phyloP scores from a whole-genome alignment of 441 rosid species.

The Flueggea neowawraea region DNA sequence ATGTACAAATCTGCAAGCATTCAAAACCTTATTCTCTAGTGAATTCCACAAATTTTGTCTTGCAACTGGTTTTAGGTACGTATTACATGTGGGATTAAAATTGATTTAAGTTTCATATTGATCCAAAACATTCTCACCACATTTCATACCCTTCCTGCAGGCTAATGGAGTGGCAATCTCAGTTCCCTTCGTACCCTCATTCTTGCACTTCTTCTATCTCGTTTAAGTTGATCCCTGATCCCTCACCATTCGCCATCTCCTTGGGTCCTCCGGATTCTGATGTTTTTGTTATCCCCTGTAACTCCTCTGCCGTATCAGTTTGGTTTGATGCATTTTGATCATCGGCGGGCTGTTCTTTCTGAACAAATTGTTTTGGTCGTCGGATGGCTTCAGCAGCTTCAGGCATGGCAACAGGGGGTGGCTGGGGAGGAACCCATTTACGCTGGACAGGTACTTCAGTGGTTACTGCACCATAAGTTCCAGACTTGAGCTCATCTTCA shows the following conservation, averaged over 20 bases:
- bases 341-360: slow-evolving; percentile 46
- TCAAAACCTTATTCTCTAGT: slow-evolving; percentile 6
- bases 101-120: background rate
- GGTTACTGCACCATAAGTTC: slow-evolving; percentile 32
- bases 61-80: background rate
- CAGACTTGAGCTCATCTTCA: slow-evolving; percentile 37
- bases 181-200: slow-evolving; percentile 14
- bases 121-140: background rate
- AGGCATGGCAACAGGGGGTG: slow-evolving; percentile 86
- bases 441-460: slow-evolving; percentile 48
- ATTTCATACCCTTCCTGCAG: background rate
- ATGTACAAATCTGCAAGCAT: background rate
- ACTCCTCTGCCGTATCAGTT: slow-evolving; percentile 46
- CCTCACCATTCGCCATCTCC: slow-evolving; percentile 29
- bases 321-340: slow-evolving; percentile 32
- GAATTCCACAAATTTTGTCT: slow-evolving; percentile 1
- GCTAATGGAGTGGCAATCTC: slow-evolving; percentile 3
- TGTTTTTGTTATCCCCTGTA: slow-evolving; percentile 65
- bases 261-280: slow-evolving; percentile 57
- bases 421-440: slow-evolving; percentile 91
- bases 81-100: background rate
- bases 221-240: slow-evolving; percentile 10
- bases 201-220: background rate
- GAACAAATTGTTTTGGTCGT: slow-evolving; percentile 56
- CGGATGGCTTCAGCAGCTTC: slow-evolving; percentile 96